Percentiles rank a stretch among this genome's conserved stretches.
Conservation (phyloP, 2,329 filamentous ascomycete species). For the Huntiella abstrusa region DNA sequence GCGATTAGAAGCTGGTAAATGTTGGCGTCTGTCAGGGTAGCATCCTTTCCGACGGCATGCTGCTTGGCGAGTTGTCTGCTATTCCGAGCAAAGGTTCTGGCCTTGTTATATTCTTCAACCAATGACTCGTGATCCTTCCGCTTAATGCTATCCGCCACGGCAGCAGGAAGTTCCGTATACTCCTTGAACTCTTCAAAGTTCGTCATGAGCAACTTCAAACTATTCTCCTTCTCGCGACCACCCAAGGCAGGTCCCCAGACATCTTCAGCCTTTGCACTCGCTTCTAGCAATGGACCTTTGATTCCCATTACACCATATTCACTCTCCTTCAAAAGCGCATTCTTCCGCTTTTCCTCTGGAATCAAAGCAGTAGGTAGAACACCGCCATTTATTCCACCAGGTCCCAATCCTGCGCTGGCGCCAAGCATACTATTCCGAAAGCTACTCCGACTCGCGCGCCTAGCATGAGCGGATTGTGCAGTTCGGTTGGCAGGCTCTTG, state of each 20-base stretch:
- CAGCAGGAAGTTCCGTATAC: conserved; percentile 62
- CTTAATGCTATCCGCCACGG: conserved; percentile 68
- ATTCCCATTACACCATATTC: conserved; percentile 81
- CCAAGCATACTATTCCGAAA: conserved; percentile 15
- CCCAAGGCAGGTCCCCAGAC: conserved; percentile 91
- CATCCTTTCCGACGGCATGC: conserved; percentile 23
- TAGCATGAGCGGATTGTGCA: conserved; percentile 34
- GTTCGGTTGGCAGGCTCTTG: conserved; percentile 39
- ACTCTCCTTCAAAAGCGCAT: conserved; percentile 78
- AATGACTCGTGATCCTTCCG: conserved; percentile 77
- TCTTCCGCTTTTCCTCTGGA: conserved; percentile 54
- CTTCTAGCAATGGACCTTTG: conserved; percentile 70
- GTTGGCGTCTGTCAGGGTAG: conserved; percentile 52
- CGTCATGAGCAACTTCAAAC: conserved; percentile 57
- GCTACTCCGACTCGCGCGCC: conserved; percentile 10
- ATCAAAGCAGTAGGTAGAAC: conserved; percentile 15
- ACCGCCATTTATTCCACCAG: conserved; percentile 18
- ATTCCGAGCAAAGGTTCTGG: conserved; percentile 65
- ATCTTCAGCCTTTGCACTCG: conserved; percentile 85
- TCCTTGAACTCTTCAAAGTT: conserved; percentile 64
- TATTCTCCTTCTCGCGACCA: conserved; percentile 78
- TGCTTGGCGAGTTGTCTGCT: conserved; percentile 48
- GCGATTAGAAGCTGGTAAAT: conserved; percentile 75
- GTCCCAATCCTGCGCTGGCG: neutral
- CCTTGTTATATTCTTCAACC: conserved; percentile 69